These are phyloP conservation scores for Trametes pubescens DNA, from an alignment of 1,284 basidiomycete species.

Conservation along the genomic window DNA sequence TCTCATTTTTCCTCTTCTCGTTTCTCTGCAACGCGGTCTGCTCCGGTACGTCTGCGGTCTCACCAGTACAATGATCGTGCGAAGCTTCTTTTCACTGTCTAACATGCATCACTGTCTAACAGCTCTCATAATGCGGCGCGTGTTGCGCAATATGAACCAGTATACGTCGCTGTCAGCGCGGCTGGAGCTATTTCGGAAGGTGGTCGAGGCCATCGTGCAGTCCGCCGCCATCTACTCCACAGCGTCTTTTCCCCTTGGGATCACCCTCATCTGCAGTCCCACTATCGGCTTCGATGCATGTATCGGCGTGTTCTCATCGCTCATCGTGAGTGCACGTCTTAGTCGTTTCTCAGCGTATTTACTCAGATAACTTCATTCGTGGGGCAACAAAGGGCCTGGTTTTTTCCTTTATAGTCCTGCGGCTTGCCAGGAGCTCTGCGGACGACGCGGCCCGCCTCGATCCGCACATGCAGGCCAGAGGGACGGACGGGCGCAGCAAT, in stretches of 20 bases:
- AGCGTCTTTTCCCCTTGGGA: constrained; percentile 17
- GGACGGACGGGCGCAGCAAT: no score
- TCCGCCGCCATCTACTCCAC: constrained; percentile 25
- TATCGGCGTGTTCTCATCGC: constrained; percentile 15
- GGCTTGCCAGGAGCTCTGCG: constrained; percentile 2
- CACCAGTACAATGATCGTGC: constrained; percentile 9
- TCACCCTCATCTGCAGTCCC: constrained; percentile 15
- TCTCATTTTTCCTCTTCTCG: no score
- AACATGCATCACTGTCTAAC: no score
- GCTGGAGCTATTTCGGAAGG: constrained; percentile 6
- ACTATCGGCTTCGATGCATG: constrained; percentile 13
- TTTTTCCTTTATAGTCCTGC: constrained; percentile 17
- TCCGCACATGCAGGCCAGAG: no score
- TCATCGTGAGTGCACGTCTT: constrained; percentile 23
- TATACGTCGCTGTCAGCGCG: neutral
- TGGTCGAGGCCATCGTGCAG: constrained; percentile 24
- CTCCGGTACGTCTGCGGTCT: constrained; percentile 18
- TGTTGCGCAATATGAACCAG: neutral
- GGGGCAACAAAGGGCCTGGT: constrained; percentile 5
- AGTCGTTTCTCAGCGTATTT: neutral
- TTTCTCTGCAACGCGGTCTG: neutral
- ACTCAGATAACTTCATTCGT: neutral
- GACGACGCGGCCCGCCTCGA: no score
- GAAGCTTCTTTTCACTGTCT: no score
- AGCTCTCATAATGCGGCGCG: constrained; percentile 19